Evolutionary conservation across 2,329 filamentous ascomycete species (phyloP).

Genomic region (Ceratocystis variospora): DNA sequence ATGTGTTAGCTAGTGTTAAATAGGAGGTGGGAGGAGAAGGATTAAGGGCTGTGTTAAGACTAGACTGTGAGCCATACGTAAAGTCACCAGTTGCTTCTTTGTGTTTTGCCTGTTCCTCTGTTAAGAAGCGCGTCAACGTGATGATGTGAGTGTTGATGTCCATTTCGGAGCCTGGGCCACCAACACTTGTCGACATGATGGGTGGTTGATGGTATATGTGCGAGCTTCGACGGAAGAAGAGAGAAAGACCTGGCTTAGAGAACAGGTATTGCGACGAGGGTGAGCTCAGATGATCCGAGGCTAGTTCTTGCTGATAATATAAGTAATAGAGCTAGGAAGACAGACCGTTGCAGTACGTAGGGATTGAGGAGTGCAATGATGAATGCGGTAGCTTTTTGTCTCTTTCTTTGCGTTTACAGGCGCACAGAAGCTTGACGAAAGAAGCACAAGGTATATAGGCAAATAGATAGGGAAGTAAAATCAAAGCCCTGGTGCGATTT

Average conservation of each 20-base stretch:
- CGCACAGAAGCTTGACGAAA: neutral
- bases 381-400: too few species aligned
- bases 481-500: neutral
- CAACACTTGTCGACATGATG: conserved; percentile 16
- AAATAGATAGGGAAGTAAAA: neutral
- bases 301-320: too few species aligned
- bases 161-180: conserved; percentile 32
- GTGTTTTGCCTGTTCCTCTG: conserved; percentile 87
- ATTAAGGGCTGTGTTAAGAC: neutral
- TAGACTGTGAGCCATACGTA: conserved; percentile 46
- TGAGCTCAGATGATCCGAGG: too few species aligned
- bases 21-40: neutral
- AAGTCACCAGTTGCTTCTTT: conserved; percentile 96
- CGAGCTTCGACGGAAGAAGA: neutral
- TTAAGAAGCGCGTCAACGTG: conserved; percentile 88
- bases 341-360: too few species aligned
- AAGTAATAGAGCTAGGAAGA: too few species aligned
- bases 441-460: neutral
- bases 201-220: neutral
- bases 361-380: too few species aligned
- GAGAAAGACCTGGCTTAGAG: neutral
- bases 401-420: too few species aligned
- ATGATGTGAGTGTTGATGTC: conserved; percentile 92
- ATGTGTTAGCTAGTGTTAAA: conserved; percentile 9
- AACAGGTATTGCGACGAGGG: too few species aligned